Evolutionary conservation across 768 basidiomycete genomes (phyloP).

Genomic region (Suillus ampliporus): DNA sequence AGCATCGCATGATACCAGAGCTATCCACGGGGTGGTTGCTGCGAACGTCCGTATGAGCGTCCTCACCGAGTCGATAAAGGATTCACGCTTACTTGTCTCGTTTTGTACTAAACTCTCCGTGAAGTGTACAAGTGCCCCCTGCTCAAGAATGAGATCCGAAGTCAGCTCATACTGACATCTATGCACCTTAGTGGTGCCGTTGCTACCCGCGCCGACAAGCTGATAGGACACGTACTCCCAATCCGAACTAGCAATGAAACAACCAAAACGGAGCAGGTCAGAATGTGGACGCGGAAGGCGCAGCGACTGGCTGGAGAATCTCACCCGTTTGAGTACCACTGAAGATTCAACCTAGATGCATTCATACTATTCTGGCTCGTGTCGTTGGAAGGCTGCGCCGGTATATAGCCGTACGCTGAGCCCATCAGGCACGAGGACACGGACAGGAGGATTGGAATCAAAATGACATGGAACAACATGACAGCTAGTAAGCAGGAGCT

Average conservation of each 20-base stretch:
- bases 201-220: constrained; percentile 54
- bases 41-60: constrained; percentile 20
- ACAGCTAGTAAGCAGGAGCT: not conserved
- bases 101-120: constrained; percentile 61
- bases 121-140: constrained; percentile 89
- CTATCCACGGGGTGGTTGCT: constrained; percentile 86
- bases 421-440: constrained; percentile 13
- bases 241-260: constrained; percentile 47
- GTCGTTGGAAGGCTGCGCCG: constrained; percentile 74
- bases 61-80: not conserved
- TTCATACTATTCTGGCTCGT: constrained; percentile 62
- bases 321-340: constrained; percentile 64
- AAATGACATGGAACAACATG: constrained; percentile 23
- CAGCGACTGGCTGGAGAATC: constrained; percentile 19
- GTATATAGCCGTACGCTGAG: constrained; percentile 59
- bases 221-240: constrained; percentile 64
- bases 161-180: constrained; percentile 1
- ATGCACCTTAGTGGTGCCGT: constrained; percentile 61
- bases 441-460: constrained; percentile 11
- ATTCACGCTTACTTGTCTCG: constrained; percentile 47
- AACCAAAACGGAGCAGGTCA: constrained; percentile 15
- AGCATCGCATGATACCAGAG: constrained; percentile 81
- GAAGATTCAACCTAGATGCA: constrained; percentile 59
- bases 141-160: constrained; percentile 6
- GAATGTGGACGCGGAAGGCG: constrained; percentile 9